Conservation (phyloP, 2,329 filamentous ascomycete species). For the Penicillium hordei region DNA sequence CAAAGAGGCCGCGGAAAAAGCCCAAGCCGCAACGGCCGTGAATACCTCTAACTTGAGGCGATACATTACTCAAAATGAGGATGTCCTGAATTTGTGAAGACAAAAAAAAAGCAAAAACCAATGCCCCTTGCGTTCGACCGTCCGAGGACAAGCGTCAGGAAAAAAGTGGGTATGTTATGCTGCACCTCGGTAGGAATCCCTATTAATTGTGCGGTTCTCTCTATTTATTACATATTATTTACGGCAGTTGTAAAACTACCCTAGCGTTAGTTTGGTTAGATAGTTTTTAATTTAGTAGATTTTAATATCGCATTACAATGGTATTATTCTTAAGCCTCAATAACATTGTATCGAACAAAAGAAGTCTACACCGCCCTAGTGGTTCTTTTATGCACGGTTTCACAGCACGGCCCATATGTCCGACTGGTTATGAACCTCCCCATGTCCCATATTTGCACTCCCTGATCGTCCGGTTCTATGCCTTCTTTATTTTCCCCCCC, state of each 20-base stretch:
- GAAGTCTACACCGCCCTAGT: background rate
- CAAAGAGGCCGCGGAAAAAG: constrained; percentile 15
- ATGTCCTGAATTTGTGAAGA: background rate
- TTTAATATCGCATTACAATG: background rate
- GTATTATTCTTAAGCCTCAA: background rate
- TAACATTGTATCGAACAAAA: background rate
- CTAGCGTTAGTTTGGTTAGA: background rate
- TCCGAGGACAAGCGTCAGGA: background rate
- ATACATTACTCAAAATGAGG: background rate
- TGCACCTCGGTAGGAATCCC: background rate
- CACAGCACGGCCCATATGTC: background rate
- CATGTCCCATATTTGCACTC: background rate
- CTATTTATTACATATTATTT: background rate
- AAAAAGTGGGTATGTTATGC: background rate
- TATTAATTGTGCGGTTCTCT: background rate
- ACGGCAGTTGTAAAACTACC: background rate
- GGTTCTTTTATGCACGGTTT: background rate
- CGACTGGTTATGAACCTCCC: background rate
- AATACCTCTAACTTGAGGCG: background rate
- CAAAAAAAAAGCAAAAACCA: background rate
- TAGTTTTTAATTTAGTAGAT: background rate
- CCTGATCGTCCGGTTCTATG: background rate
- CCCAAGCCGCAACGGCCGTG: constrained; percentile 30
- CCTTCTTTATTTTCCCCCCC: background rate
- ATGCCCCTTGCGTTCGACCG: background rate